These are phyloP conservation scores for Fusarium sp. DNA, from an alignment of 2,329 filamentous ascomycete genomes.

Conservation along the genomic window DNA sequence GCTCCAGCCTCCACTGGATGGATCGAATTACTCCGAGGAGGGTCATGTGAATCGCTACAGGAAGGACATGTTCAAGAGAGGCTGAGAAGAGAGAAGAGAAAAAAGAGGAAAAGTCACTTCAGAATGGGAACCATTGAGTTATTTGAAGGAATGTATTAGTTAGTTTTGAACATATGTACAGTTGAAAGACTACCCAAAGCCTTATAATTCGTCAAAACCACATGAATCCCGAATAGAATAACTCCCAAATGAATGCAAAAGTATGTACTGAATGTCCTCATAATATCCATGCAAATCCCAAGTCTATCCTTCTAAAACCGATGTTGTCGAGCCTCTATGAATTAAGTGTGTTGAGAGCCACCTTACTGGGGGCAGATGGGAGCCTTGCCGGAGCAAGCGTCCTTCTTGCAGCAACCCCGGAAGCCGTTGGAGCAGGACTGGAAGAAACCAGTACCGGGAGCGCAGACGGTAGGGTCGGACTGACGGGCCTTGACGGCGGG, in stretches of 20 bases:
- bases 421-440: neutral
- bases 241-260: neutral
- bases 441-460: neutral
- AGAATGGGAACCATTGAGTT: neutral
- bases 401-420: neutral
- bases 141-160: neutral
- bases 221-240: neutral
- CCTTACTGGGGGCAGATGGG: slow-evolving; percentile 32
- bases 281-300: neutral
- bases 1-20: neutral
- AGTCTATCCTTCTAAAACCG: neutral
- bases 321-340: neutral
- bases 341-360: neutral
- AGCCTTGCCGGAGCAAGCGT: neutral
- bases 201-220: neutral
- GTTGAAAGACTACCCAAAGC: neutral
- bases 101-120: neutral
- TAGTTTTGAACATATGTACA: neutral
- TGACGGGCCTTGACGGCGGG: neutral
- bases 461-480: neutral
- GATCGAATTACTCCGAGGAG: neutral
- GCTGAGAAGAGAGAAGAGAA: neutral
- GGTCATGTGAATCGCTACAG: neutral
- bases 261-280: neutral
- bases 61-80: neutral